Conservation (phyloP, 2,329 filamentous ascomycete species). For the Alternaria hordeiaustralica region DNA sequence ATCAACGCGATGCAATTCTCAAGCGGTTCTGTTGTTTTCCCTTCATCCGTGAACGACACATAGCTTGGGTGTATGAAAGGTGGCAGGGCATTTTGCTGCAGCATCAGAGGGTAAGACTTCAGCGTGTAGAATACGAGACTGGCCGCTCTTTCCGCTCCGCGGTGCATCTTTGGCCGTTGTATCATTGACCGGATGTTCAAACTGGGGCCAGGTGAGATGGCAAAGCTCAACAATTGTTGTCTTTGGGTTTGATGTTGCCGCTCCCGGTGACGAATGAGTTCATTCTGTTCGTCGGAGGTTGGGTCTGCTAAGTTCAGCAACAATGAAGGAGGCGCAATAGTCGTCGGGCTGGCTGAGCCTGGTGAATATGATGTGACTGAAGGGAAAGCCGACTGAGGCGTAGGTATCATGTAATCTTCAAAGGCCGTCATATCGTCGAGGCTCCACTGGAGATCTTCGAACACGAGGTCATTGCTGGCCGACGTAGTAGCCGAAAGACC, state of each 20-base stretch:
- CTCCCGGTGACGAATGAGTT: background rate
- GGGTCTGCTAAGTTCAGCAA: background rate
- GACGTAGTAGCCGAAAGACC: background rate
- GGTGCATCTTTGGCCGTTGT: constrained; percentile 28
- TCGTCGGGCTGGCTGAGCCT: background rate
- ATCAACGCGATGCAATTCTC: constrained; percentile 53
- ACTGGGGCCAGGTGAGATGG: constrained; percentile 32
- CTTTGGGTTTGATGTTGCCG: background rate
- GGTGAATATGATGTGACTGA: background rate
- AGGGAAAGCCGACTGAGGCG: background rate
- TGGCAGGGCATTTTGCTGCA: constrained; percentile 48
- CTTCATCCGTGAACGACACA: constrained; percentile 29
- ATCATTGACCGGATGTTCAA: constrained; percentile 33
- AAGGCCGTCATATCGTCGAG: background rate
- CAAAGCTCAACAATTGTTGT: background rate
- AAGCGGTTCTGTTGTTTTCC: constrained; percentile 46
- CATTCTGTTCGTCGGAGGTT: background rate
- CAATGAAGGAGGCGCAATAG: background rate
- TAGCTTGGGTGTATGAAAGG: constrained; percentile 52
- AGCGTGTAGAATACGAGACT: constrained; percentile 51
- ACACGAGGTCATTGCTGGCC: background rate
- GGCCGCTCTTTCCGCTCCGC: constrained; percentile 42
- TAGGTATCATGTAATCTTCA: background rate
- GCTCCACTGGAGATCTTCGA: background rate
- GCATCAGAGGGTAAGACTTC: constrained; percentile 54